Conservation (phyloP, 768 basidiomycete genomes). For the Panaeolus cyanescens region DNA sequence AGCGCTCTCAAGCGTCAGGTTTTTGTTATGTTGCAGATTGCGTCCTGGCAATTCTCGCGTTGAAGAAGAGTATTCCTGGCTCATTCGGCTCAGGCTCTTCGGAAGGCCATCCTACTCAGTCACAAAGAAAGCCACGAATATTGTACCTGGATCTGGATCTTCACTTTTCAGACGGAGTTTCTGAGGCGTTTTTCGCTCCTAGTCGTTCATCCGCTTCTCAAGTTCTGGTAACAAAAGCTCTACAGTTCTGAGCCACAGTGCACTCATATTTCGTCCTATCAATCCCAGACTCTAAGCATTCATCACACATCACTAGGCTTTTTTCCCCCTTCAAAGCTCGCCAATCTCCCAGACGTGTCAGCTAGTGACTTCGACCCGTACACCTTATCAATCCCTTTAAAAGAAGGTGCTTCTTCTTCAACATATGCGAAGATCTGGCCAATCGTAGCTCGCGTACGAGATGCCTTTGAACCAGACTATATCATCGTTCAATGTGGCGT, state of each 20-base stretch:
- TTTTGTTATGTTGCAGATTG: constrained; percentile 96
- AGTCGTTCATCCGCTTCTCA: constrained; percentile 37
- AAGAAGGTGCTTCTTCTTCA: constrained; percentile 61
- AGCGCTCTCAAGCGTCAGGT: constrained; percentile 76
- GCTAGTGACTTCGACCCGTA: constrained; percentile 51
- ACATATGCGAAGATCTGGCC: constrained; percentile 71
- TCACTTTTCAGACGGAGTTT: constrained; percentile 90
- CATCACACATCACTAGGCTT: constrained; percentile 86
- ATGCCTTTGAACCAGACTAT: constrained; percentile 73
- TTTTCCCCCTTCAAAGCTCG: constrained; percentile 67
- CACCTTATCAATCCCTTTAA: constrained; percentile 81
- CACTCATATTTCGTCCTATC: background rate
- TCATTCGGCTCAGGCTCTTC: constrained; percentile 16
- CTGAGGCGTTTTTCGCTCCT: constrained; percentile 65
- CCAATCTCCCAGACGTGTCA: constrained; percentile 42
- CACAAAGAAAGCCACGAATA: constrained; percentile 51
- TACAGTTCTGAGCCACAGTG: background rate
- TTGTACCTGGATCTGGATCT: constrained; percentile 94
- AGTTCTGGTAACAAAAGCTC: constrained; percentile 47
- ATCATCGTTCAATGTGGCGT: constrained; percentile 85
- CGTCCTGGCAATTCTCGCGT: constrained; percentile 74
- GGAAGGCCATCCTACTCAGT: background rate
- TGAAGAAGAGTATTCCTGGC: constrained; percentile 47
- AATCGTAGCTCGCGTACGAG: constrained; percentile 58
- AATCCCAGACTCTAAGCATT: constrained; percentile 70